These are phyloP conservation scores for Geranium rotundifolium DNA, from an alignment of 345 rosid species.

Conservation along the genomic window DNA sequence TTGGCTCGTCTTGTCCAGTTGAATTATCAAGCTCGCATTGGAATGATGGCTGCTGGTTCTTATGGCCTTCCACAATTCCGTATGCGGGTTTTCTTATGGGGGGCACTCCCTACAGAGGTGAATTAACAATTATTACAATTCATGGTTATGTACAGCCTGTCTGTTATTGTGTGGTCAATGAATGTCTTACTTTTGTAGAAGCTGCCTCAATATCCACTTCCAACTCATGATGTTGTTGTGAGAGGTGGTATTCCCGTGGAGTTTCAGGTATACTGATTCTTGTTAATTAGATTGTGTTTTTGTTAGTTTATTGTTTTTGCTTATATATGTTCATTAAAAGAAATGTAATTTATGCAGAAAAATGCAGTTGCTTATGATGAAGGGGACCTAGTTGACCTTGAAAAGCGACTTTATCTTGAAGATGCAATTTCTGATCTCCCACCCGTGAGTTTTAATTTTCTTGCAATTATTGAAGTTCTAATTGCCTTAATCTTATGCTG, in stretches of 20 bases:
- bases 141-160: neutral
- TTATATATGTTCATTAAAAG: neutral
- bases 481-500: neutral
- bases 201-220: conserved; percentile 66
- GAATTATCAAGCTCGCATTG: conserved; percentile 63
- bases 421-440: conserved; percentile 61
- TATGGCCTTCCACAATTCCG: conserved; percentile 84
- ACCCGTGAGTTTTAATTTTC: conserved; percentile 21
- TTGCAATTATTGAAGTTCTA: conserved; percentile 2
- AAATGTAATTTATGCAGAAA: conserved; percentile 19
- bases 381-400: conserved; percentile 18
- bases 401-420: conserved; percentile 24
- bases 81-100: conserved; percentile 70
- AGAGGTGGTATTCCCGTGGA: conserved; percentile 46
- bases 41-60: conserved; percentile 83
- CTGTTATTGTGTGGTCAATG: neutral
- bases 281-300: conserved; percentile 1
- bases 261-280: conserved; percentile 39
- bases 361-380: conserved; percentile 39
- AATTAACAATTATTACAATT: neutral
- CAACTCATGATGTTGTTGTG: conserved; percentile 58
- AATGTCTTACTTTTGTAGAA: conserved; percentile 22
- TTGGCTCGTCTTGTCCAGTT: conserved; percentile 53
- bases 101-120: conserved; percentile 51
- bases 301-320: too few species aligned